Base-by-base conservation (phyloP, 176 grass and related monocot species). In the Musa itinerans region DNA sequence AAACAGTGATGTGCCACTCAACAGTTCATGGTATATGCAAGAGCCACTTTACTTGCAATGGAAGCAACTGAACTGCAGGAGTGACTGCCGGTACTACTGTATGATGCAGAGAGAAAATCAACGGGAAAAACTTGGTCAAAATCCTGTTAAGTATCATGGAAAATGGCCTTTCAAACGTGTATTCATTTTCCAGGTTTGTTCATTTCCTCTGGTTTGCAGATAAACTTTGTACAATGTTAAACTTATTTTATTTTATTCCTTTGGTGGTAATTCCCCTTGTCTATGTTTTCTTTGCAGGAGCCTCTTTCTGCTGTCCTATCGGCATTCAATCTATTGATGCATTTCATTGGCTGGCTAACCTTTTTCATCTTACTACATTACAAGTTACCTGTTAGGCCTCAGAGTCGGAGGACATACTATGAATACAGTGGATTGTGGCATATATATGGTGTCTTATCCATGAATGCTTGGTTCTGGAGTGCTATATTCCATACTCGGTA, bases 381-480 rank as follows among this genome's bases (percentile, higher is more conserved):
- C 85, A 89, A 88, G 77, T 78, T 97, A 65, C 86, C 90, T 83
- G 49, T 89, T 75, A 92, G 86, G 54, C 84, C 86, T 76, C 85
- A 93, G 63, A 89, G 74, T 48, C 83, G 77, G 75, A 90, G 79
- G 74, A 86, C 86, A 52, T 90, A 85, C 71, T 97, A 93, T n/a
- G 90, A 97, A 85, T 97, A 90, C 54, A 93, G 86, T 81, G 82
- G 86, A 6, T 76, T 97, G 53, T 97, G 90, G 90, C 94, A 97
- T 89, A 97, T 97, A 34, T 93, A 91, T 88, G 94, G 81, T 61
- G 69, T 97, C 51, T 70, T 97, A 80, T 93, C 94, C 27, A 93
- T 97, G 74, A 97, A 93, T 76, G 90, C 90, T 73, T 98, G 94
- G 94, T 90, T 90, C 76, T 97, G 93, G 94, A 97, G 94, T 83